Conservation (phyloP, 345 rosid genomes). For the Melastoma malabathricum region DNA sequence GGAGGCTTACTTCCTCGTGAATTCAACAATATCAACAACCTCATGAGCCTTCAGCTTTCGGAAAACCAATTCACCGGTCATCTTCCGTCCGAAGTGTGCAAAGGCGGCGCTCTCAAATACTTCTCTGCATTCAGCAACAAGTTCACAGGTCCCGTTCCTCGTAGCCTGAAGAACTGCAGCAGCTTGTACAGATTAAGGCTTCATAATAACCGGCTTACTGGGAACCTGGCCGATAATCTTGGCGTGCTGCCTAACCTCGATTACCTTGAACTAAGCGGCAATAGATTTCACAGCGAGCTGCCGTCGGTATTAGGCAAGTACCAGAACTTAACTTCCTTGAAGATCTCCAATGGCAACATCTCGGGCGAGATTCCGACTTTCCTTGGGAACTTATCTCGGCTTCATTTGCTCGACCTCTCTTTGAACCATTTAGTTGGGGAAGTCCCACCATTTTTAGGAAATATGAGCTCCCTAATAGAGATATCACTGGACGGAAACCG, state of each 20-base stretch:
- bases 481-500: slow-evolving; percentile 6
- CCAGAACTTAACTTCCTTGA: slow-evolving; percentile 3
- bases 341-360: slow-evolving; percentile 5
- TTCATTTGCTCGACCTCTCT: slow-evolving; percentile 1
- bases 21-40: slow-evolving; percentile 1
- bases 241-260: slow-evolving; percentile 5
- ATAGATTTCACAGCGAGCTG: too few relatives aligned
- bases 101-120: background rate
- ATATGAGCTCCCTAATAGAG: background rate
- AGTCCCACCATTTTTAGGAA: slow-evolving; percentile 11
- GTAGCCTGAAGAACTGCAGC: slow-evolving; percentile 10
- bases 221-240: slow-evolving; percentile 4
- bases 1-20: slow-evolving; percentile 1
- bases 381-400: slow-evolving; percentile 2
- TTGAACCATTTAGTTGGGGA: slow-evolving; percentile 3
- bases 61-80: slow-evolving; percentile 7
- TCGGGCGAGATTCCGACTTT: slow-evolving; percentile 7
- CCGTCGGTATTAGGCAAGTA: background rate
- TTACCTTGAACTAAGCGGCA: slow-evolving; percentile 6
- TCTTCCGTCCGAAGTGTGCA: slow-evolving; percentile 8
- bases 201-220: background rate
- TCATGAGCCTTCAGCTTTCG: background rate
- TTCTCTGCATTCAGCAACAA: background rate
- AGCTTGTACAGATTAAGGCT: slow-evolving; percentile 8
- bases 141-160: slow-evolving; percentile 7